These are phyloP conservation scores for Annona cherimola DNA, from an alignment of 164 flowering plant genomes.

Conservation along the genomic window DNA sequence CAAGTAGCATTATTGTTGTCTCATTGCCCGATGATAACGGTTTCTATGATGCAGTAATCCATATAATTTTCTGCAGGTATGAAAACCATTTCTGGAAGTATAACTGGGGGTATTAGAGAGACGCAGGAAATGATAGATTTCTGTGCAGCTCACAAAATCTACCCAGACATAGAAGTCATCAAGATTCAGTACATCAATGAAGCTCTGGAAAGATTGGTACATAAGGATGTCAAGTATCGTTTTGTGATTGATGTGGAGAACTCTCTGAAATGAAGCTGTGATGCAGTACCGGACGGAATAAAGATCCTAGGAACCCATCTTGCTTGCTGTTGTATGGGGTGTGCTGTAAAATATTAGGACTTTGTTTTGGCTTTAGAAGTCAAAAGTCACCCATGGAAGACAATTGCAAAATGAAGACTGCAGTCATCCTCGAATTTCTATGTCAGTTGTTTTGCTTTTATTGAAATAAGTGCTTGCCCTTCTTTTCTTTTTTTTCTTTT, in stretches of 20 bases:
- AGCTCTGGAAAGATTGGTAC: constrained; percentile 73
- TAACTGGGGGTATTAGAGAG: constrained; percentile 63
- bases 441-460: too few relatives aligned
- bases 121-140: constrained; percentile 85
- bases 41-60: neutral
- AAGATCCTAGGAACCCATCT: neutral
- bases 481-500: too few relatives aligned
- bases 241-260: constrained; percentile 79
- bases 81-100: constrained; percentile 61
- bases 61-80: constrained; percentile 35
- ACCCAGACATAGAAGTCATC: constrained; percentile 66
- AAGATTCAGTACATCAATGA: constrained; percentile 77
- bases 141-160: constrained; percentile 64
- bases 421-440: too few relatives aligned
- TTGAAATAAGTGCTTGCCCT: too few relatives aligned
- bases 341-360: too few relatives aligned
- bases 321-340: neutral
- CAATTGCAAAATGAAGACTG: too few relatives aligned
- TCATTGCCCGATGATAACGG: neutral
- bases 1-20: neutral
- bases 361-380: too few relatives aligned
- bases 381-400: too few relatives aligned
- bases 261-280: constrained; percentile 47
- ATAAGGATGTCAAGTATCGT: constrained; percentile 76
- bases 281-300: neutral